A percentile compares a stretch with the other conserved stretches of the same genome.
Evolutionary conservation across 129 eudicot species (phyloP).

Genomic region (Flaveria trinervia): DNA sequence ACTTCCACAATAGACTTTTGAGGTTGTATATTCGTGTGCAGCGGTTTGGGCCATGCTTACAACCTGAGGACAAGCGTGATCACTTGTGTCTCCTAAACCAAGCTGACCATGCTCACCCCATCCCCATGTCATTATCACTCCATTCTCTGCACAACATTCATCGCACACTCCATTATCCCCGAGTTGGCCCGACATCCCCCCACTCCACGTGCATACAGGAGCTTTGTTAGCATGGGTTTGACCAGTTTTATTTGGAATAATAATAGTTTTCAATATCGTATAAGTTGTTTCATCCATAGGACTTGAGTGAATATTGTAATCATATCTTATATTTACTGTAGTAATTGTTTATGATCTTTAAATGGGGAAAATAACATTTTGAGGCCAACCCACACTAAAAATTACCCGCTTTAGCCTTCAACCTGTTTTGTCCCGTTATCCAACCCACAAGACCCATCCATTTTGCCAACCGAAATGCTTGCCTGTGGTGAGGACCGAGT

Average conservation of each 20-base stretch:
- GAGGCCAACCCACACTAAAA: background rate
- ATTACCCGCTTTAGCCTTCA: background rate
- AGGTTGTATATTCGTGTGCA: background rate
- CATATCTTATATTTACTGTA: background rate
- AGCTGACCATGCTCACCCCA: conserved; percentile 99
- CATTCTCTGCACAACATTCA: conserved; percentile 49
- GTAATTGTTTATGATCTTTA: background rate
- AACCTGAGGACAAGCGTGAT: conserved; percentile 57
- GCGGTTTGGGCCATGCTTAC: conserved; percentile 42
- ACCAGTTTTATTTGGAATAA: too few species aligned
- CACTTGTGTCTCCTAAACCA: conserved; percentile 72
- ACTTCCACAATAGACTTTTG: conserved; percentile 72
- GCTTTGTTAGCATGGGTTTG: too few species aligned
- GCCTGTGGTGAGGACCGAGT: conserved; percentile 83
- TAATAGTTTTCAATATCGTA: too few species aligned
- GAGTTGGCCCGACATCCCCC: too few species aligned
- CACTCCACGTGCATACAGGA: too few species aligned
- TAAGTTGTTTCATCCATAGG: background rate
- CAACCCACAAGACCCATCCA: background rate
- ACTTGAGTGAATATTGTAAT: background rate
- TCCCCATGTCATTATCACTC: conserved; percentile 80
- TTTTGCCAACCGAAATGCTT: conserved; percentile 20
- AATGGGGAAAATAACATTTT: background rate
- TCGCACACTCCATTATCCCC: background rate
- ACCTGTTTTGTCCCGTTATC: background rate